Evolutionary conservation across 2,329 filamentous ascomycete genomes (phyloP).

Genomic region (Spiromastix sp.): DNA sequence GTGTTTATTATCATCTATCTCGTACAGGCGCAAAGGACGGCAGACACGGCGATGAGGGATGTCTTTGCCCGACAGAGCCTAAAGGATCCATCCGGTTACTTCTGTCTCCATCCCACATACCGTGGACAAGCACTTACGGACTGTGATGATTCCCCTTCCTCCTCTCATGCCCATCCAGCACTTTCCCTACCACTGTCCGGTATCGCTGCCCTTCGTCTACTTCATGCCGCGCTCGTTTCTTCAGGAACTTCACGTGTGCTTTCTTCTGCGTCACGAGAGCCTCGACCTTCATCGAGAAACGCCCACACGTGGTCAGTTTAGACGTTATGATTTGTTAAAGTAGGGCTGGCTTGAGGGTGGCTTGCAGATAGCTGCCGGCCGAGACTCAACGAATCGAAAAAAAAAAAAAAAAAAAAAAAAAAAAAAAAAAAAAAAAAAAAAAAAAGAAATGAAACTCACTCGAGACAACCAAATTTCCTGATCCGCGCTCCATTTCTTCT

Average conservation of each 20-base stretch:
- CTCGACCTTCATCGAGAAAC: conserved; percentile 17
- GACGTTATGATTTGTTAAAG: neutral
- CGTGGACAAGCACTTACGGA: too few relatives aligned
- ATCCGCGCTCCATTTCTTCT: conserved; percentile 27
- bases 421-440: neutral
- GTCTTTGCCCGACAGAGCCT: too few relatives aligned
- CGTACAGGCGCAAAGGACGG: too few relatives aligned
- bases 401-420: neutral
- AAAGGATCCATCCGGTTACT: too few relatives aligned
- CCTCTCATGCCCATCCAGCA: conserved; percentile 1
- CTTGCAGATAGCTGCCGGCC: neutral
- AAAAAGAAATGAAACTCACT: conserved; percentile 16
- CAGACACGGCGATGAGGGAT: too few relatives aligned
- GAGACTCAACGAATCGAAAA: too few relatives aligned
- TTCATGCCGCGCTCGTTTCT: conserved; percentile 22
- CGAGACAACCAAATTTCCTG: conserved; percentile 25
- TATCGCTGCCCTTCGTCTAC: conserved; percentile 25
- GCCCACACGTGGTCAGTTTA: neutral
- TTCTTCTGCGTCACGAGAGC: conserved; percentile 23
- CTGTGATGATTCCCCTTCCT: too few relatives aligned
- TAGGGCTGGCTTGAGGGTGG: neutral
- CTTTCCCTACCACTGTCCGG: conserved; percentile 9
- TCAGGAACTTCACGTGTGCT: conserved; percentile 21
- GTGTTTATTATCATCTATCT: too few relatives aligned
- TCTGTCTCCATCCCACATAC: too few relatives aligned